Conservation (phyloP, 176 grass and related monocot genomes). For the Metroxylon sagu region DNA sequence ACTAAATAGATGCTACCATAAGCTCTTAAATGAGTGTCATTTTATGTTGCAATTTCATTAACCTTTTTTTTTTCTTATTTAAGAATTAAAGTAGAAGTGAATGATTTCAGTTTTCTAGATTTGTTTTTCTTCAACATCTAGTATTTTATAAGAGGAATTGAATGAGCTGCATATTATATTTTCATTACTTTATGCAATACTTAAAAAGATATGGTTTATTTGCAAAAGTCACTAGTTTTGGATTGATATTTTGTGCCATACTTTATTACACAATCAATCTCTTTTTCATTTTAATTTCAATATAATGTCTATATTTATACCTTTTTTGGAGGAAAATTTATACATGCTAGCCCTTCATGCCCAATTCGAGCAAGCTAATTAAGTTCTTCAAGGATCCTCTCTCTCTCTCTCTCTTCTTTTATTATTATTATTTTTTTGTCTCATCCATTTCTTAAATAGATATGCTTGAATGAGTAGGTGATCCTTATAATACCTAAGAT, state of each 20-base stretch:
- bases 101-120: no score
- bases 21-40: no score
- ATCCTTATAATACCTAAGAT: conserved; percentile 91
- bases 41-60: no score
- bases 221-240: conserved; percentile 82
- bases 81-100: no score
- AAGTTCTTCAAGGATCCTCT: conserved; percentile 61
- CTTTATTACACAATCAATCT: conserved; percentile 61
- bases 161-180: neutral
- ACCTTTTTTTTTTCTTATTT: no score
- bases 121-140: no score
- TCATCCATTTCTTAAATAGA: no score
- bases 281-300: neutral
- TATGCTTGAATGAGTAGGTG: conserved; percentile 26
- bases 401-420: conserved; percentile 14
- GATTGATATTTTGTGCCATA: conserved; percentile 71
- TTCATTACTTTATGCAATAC: conserved; percentile 61
- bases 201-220: conserved; percentile 74
- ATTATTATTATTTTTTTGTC: conserved; percentile 1
- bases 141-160: no score
- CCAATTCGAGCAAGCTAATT: conserved; percentile 71
- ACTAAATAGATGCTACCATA: no score
- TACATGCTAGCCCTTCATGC: conserved; percentile 78
- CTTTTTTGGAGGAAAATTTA: conserved; percentile 94
- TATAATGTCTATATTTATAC: conserved; percentile 23